Evolutionary conservation across 768 basidiomycete species (phyloP).

Genomic region (Clitopilus hobsonii): DNA sequence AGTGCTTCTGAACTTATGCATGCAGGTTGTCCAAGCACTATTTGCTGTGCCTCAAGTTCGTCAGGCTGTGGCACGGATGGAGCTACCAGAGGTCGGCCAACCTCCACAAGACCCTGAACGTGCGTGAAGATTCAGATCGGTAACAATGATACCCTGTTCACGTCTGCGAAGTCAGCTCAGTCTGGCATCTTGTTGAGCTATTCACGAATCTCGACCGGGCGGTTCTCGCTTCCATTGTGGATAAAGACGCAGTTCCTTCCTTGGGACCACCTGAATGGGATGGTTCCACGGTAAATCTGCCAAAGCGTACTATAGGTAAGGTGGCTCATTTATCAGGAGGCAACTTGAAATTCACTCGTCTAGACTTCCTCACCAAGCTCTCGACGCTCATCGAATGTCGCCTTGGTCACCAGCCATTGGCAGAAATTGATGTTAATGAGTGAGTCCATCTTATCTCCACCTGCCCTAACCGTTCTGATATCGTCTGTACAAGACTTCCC

Average conservation of each 20-base stretch:
- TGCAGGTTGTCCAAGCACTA: constrained; percentile 50
- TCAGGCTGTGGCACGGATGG: constrained; percentile 28
- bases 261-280: constrained; percentile 37
- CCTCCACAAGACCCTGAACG: constrained; percentile 23
- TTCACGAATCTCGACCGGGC: constrained; percentile 70
- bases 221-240: constrained; percentile 49
- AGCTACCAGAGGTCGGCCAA: constrained; percentile 21
- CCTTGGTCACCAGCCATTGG: constrained; percentile 28
- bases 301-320: constrained; percentile 16
- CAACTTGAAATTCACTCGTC: constrained; percentile 1
- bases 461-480: constrained; percentile 1
- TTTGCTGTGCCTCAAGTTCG: constrained; percentile 73
- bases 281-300: constrained; percentile 19
- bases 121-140: background rate
- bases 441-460: constrained; percentile 22
- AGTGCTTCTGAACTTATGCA: background rate
- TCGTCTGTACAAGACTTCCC: constrained; percentile 18
- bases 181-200: constrained; percentile 60
- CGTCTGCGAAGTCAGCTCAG: constrained; percentile 32
- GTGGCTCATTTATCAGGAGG: background rate
- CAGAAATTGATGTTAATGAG: constrained; percentile 7
- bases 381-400: constrained; percentile 39
- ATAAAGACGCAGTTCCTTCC: constrained; percentile 43
- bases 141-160: background rate
- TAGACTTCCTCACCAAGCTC: constrained; percentile 49